Conservation (phyloP, 305 asterid genomes). For the Solanum hybrid region DNA sequence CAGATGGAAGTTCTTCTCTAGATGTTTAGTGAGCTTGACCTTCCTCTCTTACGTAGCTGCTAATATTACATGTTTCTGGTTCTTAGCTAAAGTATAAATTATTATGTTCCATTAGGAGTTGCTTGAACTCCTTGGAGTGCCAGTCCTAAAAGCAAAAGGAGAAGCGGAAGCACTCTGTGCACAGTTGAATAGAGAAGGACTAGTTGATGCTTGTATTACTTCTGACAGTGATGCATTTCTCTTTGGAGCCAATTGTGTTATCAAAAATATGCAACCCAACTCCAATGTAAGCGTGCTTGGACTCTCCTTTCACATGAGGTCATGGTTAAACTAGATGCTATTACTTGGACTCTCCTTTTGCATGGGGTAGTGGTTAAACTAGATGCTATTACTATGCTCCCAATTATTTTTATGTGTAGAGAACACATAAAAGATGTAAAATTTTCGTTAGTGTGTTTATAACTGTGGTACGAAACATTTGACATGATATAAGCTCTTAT, state of each 20-base stretch:
- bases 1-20: neutral
- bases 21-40: neutral
- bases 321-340: neutral
- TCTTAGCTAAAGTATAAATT: constrained; percentile 2
- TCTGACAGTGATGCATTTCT: constrained; percentile 90
- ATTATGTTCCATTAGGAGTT: constrained; percentile 44
- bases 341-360: neutral
- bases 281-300: constrained; percentile 45
- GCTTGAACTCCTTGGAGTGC: constrained; percentile 87
- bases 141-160: constrained; percentile 69
- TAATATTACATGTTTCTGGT: neutral
- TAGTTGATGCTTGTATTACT: constrained; percentile 87
- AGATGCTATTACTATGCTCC: neutral
- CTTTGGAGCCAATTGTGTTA: constrained; percentile 74
- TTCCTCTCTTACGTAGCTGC: neutral
- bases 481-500: neutral
- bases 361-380: neutral
- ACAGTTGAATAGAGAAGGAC: constrained; percentile 75
- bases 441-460: neutral
- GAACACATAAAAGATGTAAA: neutral
- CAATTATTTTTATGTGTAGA: neutral
- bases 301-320: neutral
- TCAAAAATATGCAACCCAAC: constrained; percentile 66
- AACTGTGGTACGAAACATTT: neutral
- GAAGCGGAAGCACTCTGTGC: constrained; percentile 99